These are phyloP conservation scores for Fusarium tanahbumbuense DNA, from an alignment of 2,329 filamentous ascomycete species.

Conservation along the genomic window DNA sequence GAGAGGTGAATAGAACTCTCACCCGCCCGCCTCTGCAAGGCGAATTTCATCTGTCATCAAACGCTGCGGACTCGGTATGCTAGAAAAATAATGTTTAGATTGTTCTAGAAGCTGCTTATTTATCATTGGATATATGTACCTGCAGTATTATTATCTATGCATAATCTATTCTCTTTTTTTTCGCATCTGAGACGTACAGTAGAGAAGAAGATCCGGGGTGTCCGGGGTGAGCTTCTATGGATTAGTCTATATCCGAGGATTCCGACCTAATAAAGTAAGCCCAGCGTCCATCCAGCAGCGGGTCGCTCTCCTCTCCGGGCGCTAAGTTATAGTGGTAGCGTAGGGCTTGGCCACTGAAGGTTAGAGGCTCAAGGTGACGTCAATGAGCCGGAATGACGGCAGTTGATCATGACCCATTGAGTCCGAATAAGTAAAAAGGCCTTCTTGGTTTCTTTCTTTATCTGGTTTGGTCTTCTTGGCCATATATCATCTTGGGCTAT, in stretches of 20 bases:
- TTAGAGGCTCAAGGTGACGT: constrained; percentile 27
- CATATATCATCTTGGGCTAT: constrained; percentile 13
- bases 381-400: constrained; percentile 37
- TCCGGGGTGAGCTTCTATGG: background rate
- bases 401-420: constrained; percentile 31
- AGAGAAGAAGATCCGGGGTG: constrained; percentile 1
- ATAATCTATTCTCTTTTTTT: constrained; percentile 1
- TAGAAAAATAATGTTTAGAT: background rate
- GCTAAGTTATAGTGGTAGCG: constrained; percentile 25
- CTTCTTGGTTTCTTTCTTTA: constrained; percentile 23
- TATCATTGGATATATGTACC: background rate
- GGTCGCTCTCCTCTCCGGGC: background rate
- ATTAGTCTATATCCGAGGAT: constrained; percentile 18
- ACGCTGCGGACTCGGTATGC: background rate
- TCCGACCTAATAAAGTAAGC: constrained; percentile 3
- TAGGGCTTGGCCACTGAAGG: constrained; percentile 13
- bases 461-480: constrained; percentile 12
- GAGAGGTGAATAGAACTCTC: constrained; percentile 22
- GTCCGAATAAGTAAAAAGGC: constrained; percentile 7
- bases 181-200: background rate
- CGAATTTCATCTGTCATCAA: constrained; percentile 16
- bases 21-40: background rate
- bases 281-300: background rate
- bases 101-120: constrained; percentile 25
- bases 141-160: constrained; percentile 1